Evolutionary conservation across 176 grass and related monocot species (phyloP), one percentile per base, ranked within the genome.

Genomic region (Musa schizocarpa): DNA sequence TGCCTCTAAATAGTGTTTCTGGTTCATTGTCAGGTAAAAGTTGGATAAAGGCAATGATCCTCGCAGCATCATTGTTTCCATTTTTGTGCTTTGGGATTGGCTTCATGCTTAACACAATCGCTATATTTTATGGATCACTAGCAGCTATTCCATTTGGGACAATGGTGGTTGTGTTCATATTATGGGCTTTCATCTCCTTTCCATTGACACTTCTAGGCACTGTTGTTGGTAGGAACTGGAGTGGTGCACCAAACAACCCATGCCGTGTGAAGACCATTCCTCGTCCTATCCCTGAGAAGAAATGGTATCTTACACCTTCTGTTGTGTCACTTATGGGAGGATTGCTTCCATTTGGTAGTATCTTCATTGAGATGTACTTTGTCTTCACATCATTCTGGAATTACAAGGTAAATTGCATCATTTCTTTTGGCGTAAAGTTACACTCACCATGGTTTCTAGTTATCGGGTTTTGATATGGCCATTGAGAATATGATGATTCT

Each of bases 281-380:
- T 54, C 83, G 93, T 3, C 87, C 90, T 66, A 97, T 97, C 62
- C 93, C 90, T 82, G 89, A 97, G 71, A 92, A 92, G 77, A 97
- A 92, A 81, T 97, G 93, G 93, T 92, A 97, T 72, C 83, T 97
- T 74, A 92, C 85, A 10, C 93, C 93, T 68, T 86, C 85, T 73
- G 81, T 97, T 20, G 84, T 96, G 74, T 88, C 93, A 14, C 85
- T 92, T 14, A 92, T 97, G 93, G 93, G 87, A 79, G 93, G 93
- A 50, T 67, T 97, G 76, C 87, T 97, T 80, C 93, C 93, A 80
- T 97, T 97, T 2, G 93, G 89, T 24, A 97, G 87, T 70, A 97
- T 97, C 74, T 97, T 97, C 68, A 97, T 97, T 68, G 93, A 97
- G 85, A 97, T 97, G 93, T 97, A 92, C 65, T 97, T 97, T 72